Percentiles rank a stretch among this genome's conserved stretches.
Evolutionary conservation across 495 filamentous ascomycete species (phyloP).

Genomic region (Daldinia caldariorum): DNA sequence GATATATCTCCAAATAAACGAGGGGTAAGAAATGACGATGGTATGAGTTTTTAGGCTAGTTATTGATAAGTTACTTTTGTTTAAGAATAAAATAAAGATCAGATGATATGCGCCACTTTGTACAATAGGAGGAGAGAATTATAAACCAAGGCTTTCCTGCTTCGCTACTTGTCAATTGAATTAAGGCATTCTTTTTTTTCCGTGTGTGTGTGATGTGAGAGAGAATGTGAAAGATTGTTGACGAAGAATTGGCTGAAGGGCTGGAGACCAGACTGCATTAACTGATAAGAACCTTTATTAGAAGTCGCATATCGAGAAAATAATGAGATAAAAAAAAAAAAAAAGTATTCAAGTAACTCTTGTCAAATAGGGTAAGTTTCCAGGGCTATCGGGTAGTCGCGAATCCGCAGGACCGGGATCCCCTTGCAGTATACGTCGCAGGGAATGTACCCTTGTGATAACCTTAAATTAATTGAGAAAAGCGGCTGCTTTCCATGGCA

Average conservation of each 20-base stretch:
- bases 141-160: neutral
- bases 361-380: constrained; percentile 37
- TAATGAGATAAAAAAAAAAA: constrained; percentile 3
- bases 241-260: constrained; percentile 2
- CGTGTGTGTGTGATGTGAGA: neutral
- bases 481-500: neutral
- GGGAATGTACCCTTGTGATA: constrained; percentile 34
- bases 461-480: constrained; percentile 31
- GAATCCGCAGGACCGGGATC: constrained; percentile 20
- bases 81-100: constrained; percentile 4
- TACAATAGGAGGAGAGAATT: neutral
- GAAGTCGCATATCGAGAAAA: constrained; percentile 21
- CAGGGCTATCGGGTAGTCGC: constrained; percentile 5
- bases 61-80: constrained; percentile 5
- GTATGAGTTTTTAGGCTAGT: constrained; percentile 9
- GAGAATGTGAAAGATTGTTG: neutral
- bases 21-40: constrained; percentile 14
- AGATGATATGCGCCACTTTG: neutral
- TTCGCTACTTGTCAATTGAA: neutral
- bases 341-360: constrained; percentile 20
- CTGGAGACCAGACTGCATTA: neutral
- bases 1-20: constrained; percentile 23
- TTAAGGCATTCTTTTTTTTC: neutral
- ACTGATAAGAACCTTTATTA: no score
- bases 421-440: constrained; percentile 36